These are phyloP conservation scores for Hortaea sp. DNA, from an alignment of 2,329 filamentous ascomycete genomes.

Conservation along the genomic window DNA sequence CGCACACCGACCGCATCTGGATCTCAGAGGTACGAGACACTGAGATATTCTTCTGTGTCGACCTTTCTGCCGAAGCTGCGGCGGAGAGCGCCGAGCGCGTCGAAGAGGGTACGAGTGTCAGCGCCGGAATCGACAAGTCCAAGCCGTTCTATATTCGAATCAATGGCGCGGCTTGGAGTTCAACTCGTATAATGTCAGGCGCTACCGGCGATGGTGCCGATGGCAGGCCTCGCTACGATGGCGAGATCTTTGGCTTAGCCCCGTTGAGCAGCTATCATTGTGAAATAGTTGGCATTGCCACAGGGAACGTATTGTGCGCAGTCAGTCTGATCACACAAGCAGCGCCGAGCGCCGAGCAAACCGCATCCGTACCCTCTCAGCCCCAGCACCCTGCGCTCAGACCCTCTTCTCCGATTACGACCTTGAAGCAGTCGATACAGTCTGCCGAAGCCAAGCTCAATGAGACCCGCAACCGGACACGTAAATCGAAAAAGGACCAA, in stretches of 20 bases:
- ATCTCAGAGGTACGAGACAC: slow-evolving; percentile 70
- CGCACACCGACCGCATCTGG: slow-evolving; percentile 60
- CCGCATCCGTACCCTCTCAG: slow-evolving; percentile 39
- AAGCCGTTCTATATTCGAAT: slow-evolving; percentile 73
- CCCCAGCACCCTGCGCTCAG: slow-evolving; percentile 55
- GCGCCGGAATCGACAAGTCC: slow-evolving; percentile 48
- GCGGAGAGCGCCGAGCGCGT: slow-evolving; percentile 16
- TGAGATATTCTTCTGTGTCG: slow-evolving; percentile 57
- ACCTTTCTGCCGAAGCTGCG: slow-evolving; percentile 20
- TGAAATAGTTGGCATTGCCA: slow-evolving; percentile 62
- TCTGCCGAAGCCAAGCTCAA: slow-evolving; percentile 60
- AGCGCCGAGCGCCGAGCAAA: slow-evolving; percentile 48
- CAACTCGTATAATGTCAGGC: slow-evolving; percentile 54
- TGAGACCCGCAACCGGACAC: slow-evolving; percentile 59
- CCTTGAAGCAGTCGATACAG: slow-evolving; percentile 65
- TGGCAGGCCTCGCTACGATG: slow-evolving; percentile 47
- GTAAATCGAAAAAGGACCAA: slow-evolving; percentile 64
- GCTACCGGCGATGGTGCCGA: slow-evolving; percentile 36
- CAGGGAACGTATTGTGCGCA: slow-evolving; percentile 57
- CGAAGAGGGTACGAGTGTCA: slow-evolving; percentile 30
- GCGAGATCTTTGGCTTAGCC: slow-evolving; percentile 57
- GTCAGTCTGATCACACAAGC: slow-evolving; percentile 60
- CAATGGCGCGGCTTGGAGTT: slow-evolving; percentile 72
- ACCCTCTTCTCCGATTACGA: slow-evolving; percentile 67
- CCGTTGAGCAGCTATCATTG: slow-evolving; percentile 68